Evolutionary conservation across 75 land plant species (phyloP).

Genomic region (Isoetes taiwanensis): DNA sequence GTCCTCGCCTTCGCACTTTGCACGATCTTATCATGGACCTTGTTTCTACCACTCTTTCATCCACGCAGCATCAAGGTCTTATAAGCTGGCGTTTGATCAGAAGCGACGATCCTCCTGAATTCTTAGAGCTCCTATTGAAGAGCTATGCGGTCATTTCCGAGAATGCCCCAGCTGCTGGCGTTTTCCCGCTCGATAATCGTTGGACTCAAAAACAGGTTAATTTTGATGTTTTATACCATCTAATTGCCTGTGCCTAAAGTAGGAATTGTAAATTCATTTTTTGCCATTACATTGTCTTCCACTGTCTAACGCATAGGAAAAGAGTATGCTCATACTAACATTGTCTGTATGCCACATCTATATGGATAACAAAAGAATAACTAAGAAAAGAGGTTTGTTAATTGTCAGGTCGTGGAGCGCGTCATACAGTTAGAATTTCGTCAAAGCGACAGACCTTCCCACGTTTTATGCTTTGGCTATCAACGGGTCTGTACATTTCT

Average conservation of each 20-base stretch:
- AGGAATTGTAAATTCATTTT: background rate
- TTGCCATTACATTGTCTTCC: constrained; percentile 5
- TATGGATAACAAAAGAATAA: background rate
- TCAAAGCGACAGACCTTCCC: no score
- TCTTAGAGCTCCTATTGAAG: constrained; percentile 21
- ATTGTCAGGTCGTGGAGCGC: background rate
- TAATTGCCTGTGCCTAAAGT: background rate
- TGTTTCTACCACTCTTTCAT: no score
- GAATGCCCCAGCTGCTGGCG: constrained; percentile 9
- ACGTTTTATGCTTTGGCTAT: no score
- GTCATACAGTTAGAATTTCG: no score
- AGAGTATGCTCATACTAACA: background rate
- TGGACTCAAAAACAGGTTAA: constrained; percentile 21
- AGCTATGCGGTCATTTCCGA: constrained; percentile 37
- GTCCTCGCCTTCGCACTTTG: no score
- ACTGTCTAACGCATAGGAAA: background rate
- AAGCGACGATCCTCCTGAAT: constrained; percentile 26
- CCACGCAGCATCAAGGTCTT: no score
- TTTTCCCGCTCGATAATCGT: background rate
- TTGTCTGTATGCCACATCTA: background rate
- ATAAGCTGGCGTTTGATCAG: no score
- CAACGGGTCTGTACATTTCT: no score
- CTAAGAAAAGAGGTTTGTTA: background rate
- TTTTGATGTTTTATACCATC: background rate
- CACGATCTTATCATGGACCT: no score